Evolutionary conservation across 495 filamentous ascomycete species (phyloP).

Genomic region (Penicillium paxilli): DNA sequence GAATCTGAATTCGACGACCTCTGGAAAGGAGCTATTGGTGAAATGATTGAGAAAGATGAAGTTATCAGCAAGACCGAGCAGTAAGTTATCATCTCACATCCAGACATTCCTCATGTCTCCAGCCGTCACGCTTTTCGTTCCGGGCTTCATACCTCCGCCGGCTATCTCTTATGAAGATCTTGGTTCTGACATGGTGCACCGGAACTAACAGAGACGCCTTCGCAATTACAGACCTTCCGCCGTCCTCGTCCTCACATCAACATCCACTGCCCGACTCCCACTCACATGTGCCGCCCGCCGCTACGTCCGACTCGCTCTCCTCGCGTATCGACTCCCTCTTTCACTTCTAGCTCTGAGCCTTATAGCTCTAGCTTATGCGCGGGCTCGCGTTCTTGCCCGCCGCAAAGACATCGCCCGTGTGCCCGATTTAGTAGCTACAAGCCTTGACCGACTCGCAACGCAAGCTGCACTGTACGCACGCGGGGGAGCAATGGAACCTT

Average conservation of each 20-base stretch:
- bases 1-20: slow-evolving; percentile 91
- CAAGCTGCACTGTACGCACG: slow-evolving; percentile 78
- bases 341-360: slow-evolving; percentile 61
- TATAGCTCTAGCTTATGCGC: slow-evolving; percentile 53
- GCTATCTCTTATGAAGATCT: slow-evolving; percentile 29
- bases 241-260: slow-evolving; percentile 60
- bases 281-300: slow-evolving; percentile 84
- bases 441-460: slow-evolving; percentile 75
- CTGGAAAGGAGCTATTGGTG: slow-evolving; percentile 83
- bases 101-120: slow-evolving; percentile 29
- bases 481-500: slow-evolving; percentile 65
- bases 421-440: slow-evolving; percentile 76
- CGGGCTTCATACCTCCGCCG: slow-evolving; percentile 18
- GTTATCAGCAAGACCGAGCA: slow-evolving; percentile 65
- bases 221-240: slow-evolving; percentile 65
- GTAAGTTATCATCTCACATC: slow-evolving; percentile 62
- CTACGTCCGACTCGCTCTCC: slow-evolving; percentile 87
- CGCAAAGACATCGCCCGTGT: slow-evolving; percentile 67
- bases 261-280: slow-evolving; percentile 85
- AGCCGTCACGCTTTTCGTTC: slow-evolving; percentile 13
- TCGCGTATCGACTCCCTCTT: slow-evolving; percentile 94
- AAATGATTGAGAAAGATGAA: slow-evolving; percentile 80
- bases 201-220: slow-evolving; percentile 78
- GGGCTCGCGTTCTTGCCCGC: slow-evolving; percentile 53
- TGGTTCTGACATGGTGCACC: slow-evolving; percentile 48